phyloP scores from a whole-genome alignment of 2,329 filamentous ascomycete genomes.

The Cladosporium cucumerinum region DNA sequence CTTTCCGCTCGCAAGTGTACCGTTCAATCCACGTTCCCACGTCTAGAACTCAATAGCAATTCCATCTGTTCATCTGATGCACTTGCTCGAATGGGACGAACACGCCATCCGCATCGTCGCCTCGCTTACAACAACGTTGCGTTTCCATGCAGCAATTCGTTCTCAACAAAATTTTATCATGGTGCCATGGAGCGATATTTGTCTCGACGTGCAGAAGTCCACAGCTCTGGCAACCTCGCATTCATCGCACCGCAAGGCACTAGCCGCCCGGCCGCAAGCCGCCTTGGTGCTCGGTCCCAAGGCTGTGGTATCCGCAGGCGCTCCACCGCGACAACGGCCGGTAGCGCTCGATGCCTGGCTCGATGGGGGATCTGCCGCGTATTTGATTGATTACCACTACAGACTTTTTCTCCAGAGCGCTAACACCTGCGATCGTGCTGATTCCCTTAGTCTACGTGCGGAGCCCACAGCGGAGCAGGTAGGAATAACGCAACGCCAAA shows the following conservation, averaged over 20 bases:
- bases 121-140: neutral
- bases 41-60: neutral
- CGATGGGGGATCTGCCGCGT: neutral
- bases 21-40: neutral
- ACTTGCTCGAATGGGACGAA: neutral
- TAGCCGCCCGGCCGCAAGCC: neutral
- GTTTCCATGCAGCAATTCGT: neutral
- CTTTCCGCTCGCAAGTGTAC: neutral
- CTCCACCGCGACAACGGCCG: neutral
- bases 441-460: neutral
- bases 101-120: neutral
- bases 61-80: neutral
- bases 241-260: neutral
- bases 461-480: neutral
- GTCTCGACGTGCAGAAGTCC: neutral
- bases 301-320: neutral
- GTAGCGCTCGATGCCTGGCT: neutral
- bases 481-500: neutral
- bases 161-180: neutral
- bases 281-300: neutral
- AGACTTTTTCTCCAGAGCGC: neutral
- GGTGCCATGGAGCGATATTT: neutral
- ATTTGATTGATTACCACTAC: neutral
- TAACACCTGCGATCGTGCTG: neutral
- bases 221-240: neutral